Base-by-base conservation (phyloP, 2,329 filamentous ascomycete genomes). In the Ceratocystis cacaofunesta region DNA sequence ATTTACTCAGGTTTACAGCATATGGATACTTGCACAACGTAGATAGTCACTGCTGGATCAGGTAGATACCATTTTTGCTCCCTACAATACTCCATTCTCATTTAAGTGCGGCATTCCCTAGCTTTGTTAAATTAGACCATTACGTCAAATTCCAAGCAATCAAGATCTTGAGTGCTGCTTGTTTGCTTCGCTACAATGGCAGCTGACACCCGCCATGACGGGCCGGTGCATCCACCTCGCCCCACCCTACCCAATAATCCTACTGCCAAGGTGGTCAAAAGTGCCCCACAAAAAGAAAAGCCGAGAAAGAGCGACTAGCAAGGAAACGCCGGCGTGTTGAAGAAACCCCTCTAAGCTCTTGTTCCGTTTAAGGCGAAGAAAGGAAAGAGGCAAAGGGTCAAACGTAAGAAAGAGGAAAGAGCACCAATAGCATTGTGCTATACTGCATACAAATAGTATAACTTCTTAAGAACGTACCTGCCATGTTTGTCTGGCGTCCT, bases 401-500 rank as follows among this genome's bases (percentile, higher is more conserved):
- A 15, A 63, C 19, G 28, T 22, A 44, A 46, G 25, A 61, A 55
- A 63, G 62, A 63, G 62, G 28, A 30, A 60, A 58, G 10, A 2
- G 28, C 44, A 7, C 60, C 41, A 63, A 63, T 63, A 17, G 19
- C 22, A 66, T 63, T 41, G 30, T 62, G 22, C 30, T 12, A 41
- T 41, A 41, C 36, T 12, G 36, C 44, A 55, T 10, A 57, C 12
- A 28, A 8, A 57, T 28, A 57, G 25, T 6, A 58, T 12, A 58
- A 58, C 46, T 19, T 3, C 22, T n/a, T 10, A n/a, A 50, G 7
- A 50, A 50, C 46, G 1, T n/a, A 50, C 22, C 17, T 60, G 36
- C 19, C 61, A 67, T 67, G 66, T 41, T 58, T 58, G 58, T 50
- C 62, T 62, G 48, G 46, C 48, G 57, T 8, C 41, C 64, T 41